phyloP scores from a whole-genome alignment of 108 stramenopile species.

The Cyclostephanos tholiformis region DNA sequence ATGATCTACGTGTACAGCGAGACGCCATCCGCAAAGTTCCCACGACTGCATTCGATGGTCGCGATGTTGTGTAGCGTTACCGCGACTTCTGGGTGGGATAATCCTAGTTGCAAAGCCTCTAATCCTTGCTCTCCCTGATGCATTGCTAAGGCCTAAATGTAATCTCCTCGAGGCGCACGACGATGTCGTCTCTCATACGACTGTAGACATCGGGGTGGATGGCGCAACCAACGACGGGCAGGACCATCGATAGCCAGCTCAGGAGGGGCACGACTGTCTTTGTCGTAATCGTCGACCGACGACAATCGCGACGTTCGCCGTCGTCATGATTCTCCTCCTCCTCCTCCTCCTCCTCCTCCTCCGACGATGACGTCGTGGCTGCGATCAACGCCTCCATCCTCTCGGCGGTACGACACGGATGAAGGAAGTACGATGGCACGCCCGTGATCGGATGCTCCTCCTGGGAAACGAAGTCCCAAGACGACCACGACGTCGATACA shows the following conservation, averaged over 20 bases:
- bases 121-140: constrained; percentile 87
- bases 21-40: constrained; percentile 70
- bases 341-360: neutral
- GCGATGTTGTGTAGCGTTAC: constrained; percentile 89
- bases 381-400: constrained; percentile 42
- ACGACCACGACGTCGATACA: constrained; percentile 9
- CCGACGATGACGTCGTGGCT: neutral
- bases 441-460: constrained; percentile 75
- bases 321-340: neutral
- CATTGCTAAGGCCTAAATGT: constrained; percentile 76
- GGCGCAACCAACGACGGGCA: constrained; percentile 63
- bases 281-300: too few relatives aligned
- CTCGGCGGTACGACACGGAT: constrained; percentile 70
- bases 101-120: constrained; percentile 80
- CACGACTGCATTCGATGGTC: constrained; percentile 85
- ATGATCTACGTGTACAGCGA: constrained; percentile 73
- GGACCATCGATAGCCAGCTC: constrained; percentile 81
- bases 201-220: constrained; percentile 43
- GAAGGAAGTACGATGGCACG: constrained; percentile 66
- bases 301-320: too few relatives aligned
- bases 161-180: constrained; percentile 29
- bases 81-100: constrained; percentile 85
- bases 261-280: constrained; percentile 34
- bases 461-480: constrained; percentile 80
- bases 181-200: constrained; percentile 9